Percentiles rank a stretch among this genome's conserved stretches.
Conservation (phyloP, 192 early-diverging fungal species). For the Entomortierella beljakovae region DNA sequence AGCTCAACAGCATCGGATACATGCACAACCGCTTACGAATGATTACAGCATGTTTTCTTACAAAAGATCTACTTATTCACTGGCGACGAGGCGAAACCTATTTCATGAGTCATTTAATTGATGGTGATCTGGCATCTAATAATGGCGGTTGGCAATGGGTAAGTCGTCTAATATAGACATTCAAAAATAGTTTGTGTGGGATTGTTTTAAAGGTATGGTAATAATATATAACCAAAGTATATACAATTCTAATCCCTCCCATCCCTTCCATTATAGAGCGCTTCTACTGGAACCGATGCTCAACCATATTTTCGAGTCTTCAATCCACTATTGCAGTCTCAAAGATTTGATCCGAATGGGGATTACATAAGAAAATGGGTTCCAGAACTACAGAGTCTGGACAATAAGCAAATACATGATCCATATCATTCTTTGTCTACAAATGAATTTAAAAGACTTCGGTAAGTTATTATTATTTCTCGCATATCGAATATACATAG, state of each 20-base stretch:
- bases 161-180: too few relatives aligned
- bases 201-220: background rate
- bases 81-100: slow-evolving; percentile 74
- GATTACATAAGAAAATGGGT: slow-evolving; percentile 71
- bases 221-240: slow-evolving; percentile 5
- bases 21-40: slow-evolving; percentile 81
- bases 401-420: slow-evolving; percentile 66
- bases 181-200: too few relatives aligned
- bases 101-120: slow-evolving; percentile 72
- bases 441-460: slow-evolving; percentile 57
- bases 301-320: slow-evolving; percentile 83
- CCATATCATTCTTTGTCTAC: slow-evolving; percentile 48
- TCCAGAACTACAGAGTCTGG: slow-evolving; percentile 63
- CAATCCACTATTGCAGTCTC: slow-evolving; percentile 64
- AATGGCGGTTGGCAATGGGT: slow-evolving; percentile 82
- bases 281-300: slow-evolving; percentile 75
- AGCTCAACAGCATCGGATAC: slow-evolving; percentile 65
- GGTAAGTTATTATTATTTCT: slow-evolving; percentile 26
- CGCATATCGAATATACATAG: background rate
- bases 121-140: slow-evolving; percentile 77
- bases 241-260: background rate
- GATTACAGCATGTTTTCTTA: slow-evolving; percentile 66
- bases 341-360: slow-evolving; percentile 69
- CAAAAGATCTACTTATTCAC: slow-evolving; percentile 67
- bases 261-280: slow-evolving; percentile 50